Evolutionary conservation across 352 stramenopile species (phyloP).

Genomic region (Halophytophthora batemanensis): DNA sequence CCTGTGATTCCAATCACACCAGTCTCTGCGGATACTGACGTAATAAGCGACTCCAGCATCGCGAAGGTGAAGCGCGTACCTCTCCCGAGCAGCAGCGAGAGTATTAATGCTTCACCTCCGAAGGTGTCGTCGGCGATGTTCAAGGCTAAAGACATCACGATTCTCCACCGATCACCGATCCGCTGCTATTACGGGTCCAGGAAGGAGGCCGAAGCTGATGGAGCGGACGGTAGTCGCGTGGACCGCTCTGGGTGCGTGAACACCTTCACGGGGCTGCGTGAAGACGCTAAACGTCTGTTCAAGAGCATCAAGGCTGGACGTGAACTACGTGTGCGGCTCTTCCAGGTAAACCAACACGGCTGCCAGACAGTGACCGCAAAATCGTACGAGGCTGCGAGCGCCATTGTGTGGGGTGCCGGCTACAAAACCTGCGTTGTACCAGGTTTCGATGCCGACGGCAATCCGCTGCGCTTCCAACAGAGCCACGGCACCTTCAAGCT

Average conservation of each 20-base stretch:
- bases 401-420: conserved; percentile 81
- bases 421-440: conserved; percentile 70
- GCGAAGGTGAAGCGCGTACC: conserved; percentile 19
- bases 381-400: conserved; percentile 59
- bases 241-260: conserved; percentile 77
- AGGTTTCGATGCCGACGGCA: conserved; percentile 43
- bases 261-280: conserved; percentile 80
- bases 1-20: conserved; percentile 10
- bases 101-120: conserved; percentile 1
- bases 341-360: conserved; percentile 62
- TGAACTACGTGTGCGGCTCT: conserved; percentile 67
- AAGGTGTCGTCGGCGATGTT: conserved; percentile 27
- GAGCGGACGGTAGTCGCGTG: conserved; percentile 44
- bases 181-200: conserved; percentile 75
- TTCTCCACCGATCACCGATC: conserved; percentile 75
- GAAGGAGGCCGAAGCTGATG: conserved; percentile 77
- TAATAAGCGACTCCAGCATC: conserved; percentile 12
- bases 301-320: conserved; percentile 54
- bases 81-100: conserved; percentile 2
- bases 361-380: conserved; percentile 55
- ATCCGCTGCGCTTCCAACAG: conserved; percentile 38
- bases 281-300: conserved; percentile 80
- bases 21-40: conserved; percentile 11
- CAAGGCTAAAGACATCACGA: conserved; percentile 72
- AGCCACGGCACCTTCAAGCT: conserved; percentile 70